These are phyloP conservation scores for Plasmodium billcollinsi DNA, from an alignment of 169 alveolate species.

Conservation along the genomic window DNA sequence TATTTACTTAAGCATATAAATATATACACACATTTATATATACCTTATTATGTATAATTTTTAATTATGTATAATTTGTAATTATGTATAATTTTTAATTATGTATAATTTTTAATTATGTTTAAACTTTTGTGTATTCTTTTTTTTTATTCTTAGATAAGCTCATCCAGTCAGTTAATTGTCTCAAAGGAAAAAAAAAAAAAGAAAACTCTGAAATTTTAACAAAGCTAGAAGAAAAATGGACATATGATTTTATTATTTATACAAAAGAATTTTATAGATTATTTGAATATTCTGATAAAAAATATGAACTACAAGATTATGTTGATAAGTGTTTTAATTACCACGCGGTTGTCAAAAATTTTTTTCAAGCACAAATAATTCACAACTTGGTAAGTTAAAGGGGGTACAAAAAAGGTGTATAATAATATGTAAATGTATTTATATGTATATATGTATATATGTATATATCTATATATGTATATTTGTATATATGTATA, in stretches of 20 bases:
- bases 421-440: no score
- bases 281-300: conserved; percentile 26
- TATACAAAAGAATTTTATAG: conserved; percentile 57
- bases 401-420: conserved; percentile 3
- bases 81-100: not conserved
- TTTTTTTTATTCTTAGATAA: conserved; percentile 18
- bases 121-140: not conserved
- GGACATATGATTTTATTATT: conserved; percentile 70
- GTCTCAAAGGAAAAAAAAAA: conserved; percentile 25
- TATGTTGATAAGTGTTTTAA: conserved; percentile 54
- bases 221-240: conserved; percentile 55
- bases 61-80: not conserved
- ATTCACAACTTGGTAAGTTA: conserved; percentile 22
- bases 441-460: not conserved
- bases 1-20: not conserved
- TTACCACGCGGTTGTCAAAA: conserved; percentile 42
- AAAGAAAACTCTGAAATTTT: conserved; percentile 8
- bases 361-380: conserved; percentile 40
- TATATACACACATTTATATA: not conserved
- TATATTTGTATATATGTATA: not conserved
- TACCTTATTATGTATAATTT: not conserved
- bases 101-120: not conserved
- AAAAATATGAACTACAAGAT: conserved; percentile 20
- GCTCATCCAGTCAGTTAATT: conserved; percentile 9
- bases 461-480: not conserved